phyloP scores from a whole-genome alignment of 352 stramenopile genomes.

The Phytophthora lateralis region DNA sequence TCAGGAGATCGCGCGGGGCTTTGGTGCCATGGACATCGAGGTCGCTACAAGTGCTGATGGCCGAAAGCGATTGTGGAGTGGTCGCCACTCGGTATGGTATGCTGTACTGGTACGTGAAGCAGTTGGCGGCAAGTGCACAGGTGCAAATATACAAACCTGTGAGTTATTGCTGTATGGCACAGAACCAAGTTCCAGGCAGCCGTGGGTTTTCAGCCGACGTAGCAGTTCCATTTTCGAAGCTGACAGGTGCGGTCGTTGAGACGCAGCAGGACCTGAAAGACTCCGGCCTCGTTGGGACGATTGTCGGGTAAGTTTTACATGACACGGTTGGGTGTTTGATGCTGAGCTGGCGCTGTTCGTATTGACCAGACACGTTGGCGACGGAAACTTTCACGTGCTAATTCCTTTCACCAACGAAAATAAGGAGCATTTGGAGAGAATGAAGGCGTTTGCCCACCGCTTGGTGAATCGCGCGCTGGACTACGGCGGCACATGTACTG shows the following conservation, averaged over 20 bases:
- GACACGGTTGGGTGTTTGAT: neutral
- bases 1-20: slow-evolving; percentile 82
- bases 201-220: slow-evolving; percentile 93
- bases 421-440: slow-evolving; percentile 76
- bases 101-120: slow-evolving; percentile 55
- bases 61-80: slow-evolving; percentile 77
- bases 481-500: slow-evolving; percentile 95
- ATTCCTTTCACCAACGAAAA: slow-evolving; percentile 91
- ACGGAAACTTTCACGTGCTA: slow-evolving; percentile 98
- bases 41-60: slow-evolving; percentile 65
- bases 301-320: slow-evolving; percentile 71
- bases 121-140: neutral
- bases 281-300: slow-evolving; percentile 85
- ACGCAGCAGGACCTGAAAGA: slow-evolving; percentile 91
- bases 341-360: neutral
- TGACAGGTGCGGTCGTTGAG: slow-evolving; percentile 91
- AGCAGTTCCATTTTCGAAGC: slow-evolving; percentile 93
- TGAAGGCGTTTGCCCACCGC: slow-evolving; percentile 87
- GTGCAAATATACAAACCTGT: neutral
- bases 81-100: slow-evolving; percentile 82
- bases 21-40: slow-evolving; percentile 73
- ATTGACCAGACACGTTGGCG: slow-evolving; percentile 74
- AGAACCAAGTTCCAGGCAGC: slow-evolving; percentile 73
- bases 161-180: neutral
- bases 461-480: slow-evolving; percentile 75